Percentiles rank a stretch among this genome's conserved stretches.
Conservation (phyloP, 1,139 yeast genomes). For the Eremothecium sinecaudum region DNA sequence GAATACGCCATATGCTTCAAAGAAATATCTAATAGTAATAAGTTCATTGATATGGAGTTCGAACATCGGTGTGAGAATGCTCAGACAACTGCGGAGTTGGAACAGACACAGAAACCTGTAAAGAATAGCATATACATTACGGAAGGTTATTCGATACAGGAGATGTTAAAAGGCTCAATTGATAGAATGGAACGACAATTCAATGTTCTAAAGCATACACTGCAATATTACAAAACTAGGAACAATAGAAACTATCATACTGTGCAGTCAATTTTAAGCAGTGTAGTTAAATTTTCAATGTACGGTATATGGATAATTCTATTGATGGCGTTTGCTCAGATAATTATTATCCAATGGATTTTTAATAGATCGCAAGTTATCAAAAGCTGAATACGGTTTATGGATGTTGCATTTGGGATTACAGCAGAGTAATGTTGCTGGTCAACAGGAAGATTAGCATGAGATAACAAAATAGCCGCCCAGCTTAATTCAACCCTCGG, state of each 20-base stretch:
- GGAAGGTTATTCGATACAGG: conserved; percentile 9
- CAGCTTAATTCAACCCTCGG: too few species aligned
- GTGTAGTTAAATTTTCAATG: conserved; percentile 77
- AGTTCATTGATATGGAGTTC: conserved; percentile 83
- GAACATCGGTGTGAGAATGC: conserved; percentile 36
- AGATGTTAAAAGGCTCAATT: conserved; percentile 34
- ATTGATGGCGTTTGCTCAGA: conserved; percentile 79
- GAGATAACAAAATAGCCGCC: too few species aligned
- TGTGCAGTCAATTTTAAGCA: conserved; percentile 76
- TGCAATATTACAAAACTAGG: conserved; percentile 85
- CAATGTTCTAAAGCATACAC: conserved; percentile 51
- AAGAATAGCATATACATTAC: conserved; percentile 14
- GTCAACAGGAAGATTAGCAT: too few species aligned
- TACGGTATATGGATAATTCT: conserved; percentile 76
- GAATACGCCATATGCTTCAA: conserved; percentile 91
- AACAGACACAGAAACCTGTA: background rate
- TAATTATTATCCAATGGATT: conserved; percentile 73
- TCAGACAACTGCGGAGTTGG: background rate
- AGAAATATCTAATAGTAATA: conserved; percentile 81
- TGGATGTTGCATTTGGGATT: too few species aligned
- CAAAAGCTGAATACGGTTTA: background rate
- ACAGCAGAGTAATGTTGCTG: too few species aligned
- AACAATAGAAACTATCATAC: conserved; percentile 88
- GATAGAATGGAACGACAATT: conserved; percentile 59
- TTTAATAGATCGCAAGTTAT: too few species aligned